phyloP scores from a whole-genome alignment of 1,284 basidiomycete species.

The Papiliotrema nemorosa region DNA sequence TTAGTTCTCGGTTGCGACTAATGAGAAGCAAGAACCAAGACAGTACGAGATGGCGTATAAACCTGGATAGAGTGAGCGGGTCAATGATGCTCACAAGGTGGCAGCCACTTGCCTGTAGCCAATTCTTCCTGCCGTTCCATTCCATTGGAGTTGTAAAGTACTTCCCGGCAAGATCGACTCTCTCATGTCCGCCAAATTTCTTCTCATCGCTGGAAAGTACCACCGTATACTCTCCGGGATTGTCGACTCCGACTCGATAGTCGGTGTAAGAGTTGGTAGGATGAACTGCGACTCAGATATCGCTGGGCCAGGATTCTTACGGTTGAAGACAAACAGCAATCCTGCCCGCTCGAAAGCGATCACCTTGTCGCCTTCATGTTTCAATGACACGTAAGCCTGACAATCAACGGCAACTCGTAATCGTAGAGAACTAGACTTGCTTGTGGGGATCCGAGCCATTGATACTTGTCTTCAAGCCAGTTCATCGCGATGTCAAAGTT shows the following conservation, averaged over 20 bases:
- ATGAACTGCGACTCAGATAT: slow-evolving; percentile 56
- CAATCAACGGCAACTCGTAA: not conserved
- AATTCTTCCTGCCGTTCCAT: slow-evolving; percentile 91
- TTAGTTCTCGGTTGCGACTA: too few relatives aligned
- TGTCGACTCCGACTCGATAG: slow-evolving; percentile 87
- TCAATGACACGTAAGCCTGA: slow-evolving; percentile 84
- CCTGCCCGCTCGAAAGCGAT: slow-evolving; percentile 90
- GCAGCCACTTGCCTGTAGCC: slow-evolving; percentile 61
- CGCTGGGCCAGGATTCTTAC: slow-evolving; percentile 19
- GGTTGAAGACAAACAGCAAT: slow-evolving; percentile 94
- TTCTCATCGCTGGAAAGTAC: slow-evolving; percentile 81
- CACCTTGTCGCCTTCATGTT: slow-evolving; percentile 87
- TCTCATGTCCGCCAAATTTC: slow-evolving; percentile 82
- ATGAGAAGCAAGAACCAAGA: slow-evolving; percentile 60
- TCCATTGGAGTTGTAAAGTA: slow-evolving; percentile 80
- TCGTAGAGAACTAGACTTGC: slow-evolving; percentile 54
- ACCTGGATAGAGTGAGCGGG: slow-evolving; percentile 53
- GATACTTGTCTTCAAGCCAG: slow-evolving; percentile 67
- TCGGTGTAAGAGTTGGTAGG: slow-evolving; percentile 81
- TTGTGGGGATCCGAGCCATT: slow-evolving; percentile 81
- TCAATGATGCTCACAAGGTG: not conserved
- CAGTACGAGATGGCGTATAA: slow-evolving; percentile 71
- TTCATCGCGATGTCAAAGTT: slow-evolving; percentile 96
- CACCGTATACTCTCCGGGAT: slow-evolving; percentile 78
- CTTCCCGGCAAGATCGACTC: slow-evolving; percentile 63